phyloP scores from a whole-genome alignment of 768 basidiomycete species.

The Gloeopeniophorella convolvens region DNA sequence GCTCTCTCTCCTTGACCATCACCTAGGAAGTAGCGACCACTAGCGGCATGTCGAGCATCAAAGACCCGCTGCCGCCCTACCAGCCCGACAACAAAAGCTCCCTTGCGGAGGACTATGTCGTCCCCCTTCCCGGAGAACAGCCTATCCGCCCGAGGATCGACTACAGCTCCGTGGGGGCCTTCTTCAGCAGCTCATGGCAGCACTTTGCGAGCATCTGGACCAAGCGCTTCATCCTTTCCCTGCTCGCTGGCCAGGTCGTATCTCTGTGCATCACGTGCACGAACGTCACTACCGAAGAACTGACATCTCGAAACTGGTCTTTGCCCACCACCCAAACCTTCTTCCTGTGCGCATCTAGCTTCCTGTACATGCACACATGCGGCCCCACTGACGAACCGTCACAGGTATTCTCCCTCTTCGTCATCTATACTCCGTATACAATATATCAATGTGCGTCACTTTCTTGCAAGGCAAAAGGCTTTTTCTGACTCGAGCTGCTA shows the following conservation, averaged over 20 bases:
- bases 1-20: not conserved
- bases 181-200: conserved; percentile 44
- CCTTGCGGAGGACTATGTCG: not conserved
- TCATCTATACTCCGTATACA: conserved; percentile 81
- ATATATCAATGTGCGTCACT: conserved; percentile 63
- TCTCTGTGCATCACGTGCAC: conserved; percentile 88
- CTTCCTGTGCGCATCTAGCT: conserved; percentile 55
- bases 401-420: conserved; percentile 71
- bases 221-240: conserved; percentile 56
- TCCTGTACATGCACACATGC: not conserved
- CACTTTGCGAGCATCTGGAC: conserved; percentile 79
- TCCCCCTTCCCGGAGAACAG: not conserved
- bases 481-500: conserved; percentile 25
- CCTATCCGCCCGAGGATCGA: conserved; percentile 51
- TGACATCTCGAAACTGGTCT: conserved; percentile 60
- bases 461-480: not conserved
- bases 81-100: not conserved
- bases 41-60: not conserved
- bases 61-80: not conserved
- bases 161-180: conserved; percentile 53
- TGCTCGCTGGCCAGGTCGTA: conserved; percentile 75
- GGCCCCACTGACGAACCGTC: conserved; percentile 38
- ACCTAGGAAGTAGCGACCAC: not conserved
- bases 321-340: conserved; percentile 78
- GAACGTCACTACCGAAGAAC: conserved; percentile 78